Percentiles rank a stretch among this genome's conserved stretches.
These are phyloP conservation scores for Globisporangium acanthophoron DNA, from an alignment of 352 stramenopile genomes.

Conservation along the genomic window DNA sequence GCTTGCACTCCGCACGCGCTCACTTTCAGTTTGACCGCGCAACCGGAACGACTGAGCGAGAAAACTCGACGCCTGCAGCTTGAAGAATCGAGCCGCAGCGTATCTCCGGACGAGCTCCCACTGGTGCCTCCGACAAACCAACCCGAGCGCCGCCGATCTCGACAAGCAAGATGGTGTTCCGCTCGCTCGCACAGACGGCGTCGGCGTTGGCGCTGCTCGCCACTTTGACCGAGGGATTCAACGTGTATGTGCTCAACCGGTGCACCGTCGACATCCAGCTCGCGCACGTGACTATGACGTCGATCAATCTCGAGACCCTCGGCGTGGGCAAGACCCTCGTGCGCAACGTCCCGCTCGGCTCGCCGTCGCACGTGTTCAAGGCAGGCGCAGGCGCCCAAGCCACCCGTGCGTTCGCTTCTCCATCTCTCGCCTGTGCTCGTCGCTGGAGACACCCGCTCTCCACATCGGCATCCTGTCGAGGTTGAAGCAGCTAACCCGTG, in stretches of 20 bases:
- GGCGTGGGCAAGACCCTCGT: slow-evolving; percentile 28
- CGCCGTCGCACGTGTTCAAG: slow-evolving; percentile 45
- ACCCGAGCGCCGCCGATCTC: no score
- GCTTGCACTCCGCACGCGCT: not conserved
- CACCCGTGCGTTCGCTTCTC: slow-evolving; percentile 31
- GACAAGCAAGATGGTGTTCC: slow-evolving; percentile 28
- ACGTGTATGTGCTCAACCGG: slow-evolving; percentile 52
- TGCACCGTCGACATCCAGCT: slow-evolving; percentile 41
- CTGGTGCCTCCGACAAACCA: not conserved
- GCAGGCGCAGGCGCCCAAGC: slow-evolving; percentile 38
- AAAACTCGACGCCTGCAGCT: slow-evolving; percentile 7
- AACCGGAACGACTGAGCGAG: slow-evolving; percentile 2
- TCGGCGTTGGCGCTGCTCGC: slow-evolving; percentile 23
- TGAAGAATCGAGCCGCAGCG: slow-evolving; percentile 2
- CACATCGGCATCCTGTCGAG: no score
- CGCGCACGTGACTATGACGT: slow-evolving; percentile 26
- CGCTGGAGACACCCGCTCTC: not conserved
- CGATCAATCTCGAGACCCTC: slow-evolving; percentile 20
- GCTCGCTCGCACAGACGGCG: slow-evolving; percentile 15
- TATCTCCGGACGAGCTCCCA: slow-evolving; percentile 1
- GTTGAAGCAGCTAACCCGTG: not conserved
- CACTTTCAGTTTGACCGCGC: slow-evolving; percentile 13
- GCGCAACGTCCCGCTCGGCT: slow-evolving; percentile 20
- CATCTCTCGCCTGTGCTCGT: not conserved
- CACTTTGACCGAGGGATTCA: slow-evolving; percentile 22